These are phyloP conservation scores for Blastocystis sp. DNA, from an alignment of 352 stramenopile species.

Conservation along the genomic window DNA sequence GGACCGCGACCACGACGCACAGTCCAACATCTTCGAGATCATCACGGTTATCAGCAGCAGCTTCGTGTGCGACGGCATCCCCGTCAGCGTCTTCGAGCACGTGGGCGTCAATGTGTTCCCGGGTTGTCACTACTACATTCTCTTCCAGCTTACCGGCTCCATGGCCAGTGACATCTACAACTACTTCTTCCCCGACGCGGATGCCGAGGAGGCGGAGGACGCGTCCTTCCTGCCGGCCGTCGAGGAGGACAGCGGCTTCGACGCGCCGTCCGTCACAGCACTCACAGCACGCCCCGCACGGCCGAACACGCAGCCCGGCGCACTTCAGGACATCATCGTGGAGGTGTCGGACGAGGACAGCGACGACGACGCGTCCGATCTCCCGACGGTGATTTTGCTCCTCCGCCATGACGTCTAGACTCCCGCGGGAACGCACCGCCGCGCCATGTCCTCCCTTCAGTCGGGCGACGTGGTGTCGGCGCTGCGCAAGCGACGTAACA, in stretches of 20 bases:
- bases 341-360: conserved; percentile 36
- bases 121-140: conserved; percentile 67
- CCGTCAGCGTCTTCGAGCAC: conserved; percentile 59
- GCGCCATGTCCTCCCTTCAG: neutral
- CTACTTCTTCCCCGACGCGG: conserved; percentile 69
- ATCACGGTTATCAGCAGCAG: conserved; percentile 30
- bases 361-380: neutral
- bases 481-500: conserved; percentile 6
- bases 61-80: conserved; percentile 33
- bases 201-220: neutral
- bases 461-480: neutral
- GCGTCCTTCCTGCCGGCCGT: neutral
- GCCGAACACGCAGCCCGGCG: neutral
- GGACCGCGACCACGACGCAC: conserved; percentile 36
- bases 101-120: conserved; percentile 68
- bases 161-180: conserved; percentile 2
- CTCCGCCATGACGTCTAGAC: neutral
- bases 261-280: neutral
- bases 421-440: neutral
- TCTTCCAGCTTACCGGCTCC: conserved; percentile 49
- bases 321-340: conserved; percentile 3
- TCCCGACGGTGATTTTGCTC: neutral
- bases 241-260: neutral
- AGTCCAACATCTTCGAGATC: conserved; percentile 65
- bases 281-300: neutral